These are phyloP conservation scores for Fusarium ambrosium DNA, from an alignment of 2,329 filamentous ascomycete genomes.

Conservation along the genomic window DNA sequence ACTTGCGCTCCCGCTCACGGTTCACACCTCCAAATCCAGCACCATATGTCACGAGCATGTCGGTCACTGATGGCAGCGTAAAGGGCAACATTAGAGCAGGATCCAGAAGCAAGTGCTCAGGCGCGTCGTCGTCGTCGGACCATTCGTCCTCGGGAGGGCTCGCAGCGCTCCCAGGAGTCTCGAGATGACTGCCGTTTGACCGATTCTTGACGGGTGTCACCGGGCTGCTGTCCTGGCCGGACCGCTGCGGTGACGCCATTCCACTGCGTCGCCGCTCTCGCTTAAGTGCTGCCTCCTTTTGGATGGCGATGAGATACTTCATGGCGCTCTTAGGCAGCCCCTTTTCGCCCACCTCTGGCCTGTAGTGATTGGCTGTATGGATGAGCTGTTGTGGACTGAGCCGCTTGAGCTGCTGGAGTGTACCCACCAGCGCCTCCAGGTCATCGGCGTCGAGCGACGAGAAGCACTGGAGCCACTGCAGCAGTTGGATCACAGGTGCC, in stretches of 20 bases:
- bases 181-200: constrained; percentile 59
- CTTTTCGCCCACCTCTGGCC: constrained; percentile 95
- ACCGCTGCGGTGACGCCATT: constrained; percentile 57
- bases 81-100: constrained; percentile 95
- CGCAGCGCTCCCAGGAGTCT: constrained; percentile 59
- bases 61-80: constrained; percentile 92
- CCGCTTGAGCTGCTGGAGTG: constrained; percentile 87
- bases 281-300: constrained; percentile 77
- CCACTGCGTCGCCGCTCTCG: constrained; percentile 67
- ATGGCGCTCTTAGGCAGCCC: constrained; percentile 87
- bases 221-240: constrained; percentile 55
- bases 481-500: constrained; percentile 89
- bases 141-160: constrained; percentile 51
- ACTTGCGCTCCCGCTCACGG: constrained; percentile 91
- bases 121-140: constrained; percentile 75
- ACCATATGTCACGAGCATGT: constrained; percentile 96
- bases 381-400: constrained; percentile 90
- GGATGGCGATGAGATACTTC: constrained; percentile 85
- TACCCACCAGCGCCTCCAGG: constrained; percentile 87
- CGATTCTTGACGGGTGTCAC: constrained; percentile 59
- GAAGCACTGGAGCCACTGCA: constrained; percentile 98
- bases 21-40: constrained; percentile 95
- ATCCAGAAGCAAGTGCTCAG: constrained; percentile 84
- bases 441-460: constrained; percentile 90
- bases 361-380: constrained; percentile 92